Conservation (phyloP, 805 yeast species). For the Lipomyces kockii region DNA sequence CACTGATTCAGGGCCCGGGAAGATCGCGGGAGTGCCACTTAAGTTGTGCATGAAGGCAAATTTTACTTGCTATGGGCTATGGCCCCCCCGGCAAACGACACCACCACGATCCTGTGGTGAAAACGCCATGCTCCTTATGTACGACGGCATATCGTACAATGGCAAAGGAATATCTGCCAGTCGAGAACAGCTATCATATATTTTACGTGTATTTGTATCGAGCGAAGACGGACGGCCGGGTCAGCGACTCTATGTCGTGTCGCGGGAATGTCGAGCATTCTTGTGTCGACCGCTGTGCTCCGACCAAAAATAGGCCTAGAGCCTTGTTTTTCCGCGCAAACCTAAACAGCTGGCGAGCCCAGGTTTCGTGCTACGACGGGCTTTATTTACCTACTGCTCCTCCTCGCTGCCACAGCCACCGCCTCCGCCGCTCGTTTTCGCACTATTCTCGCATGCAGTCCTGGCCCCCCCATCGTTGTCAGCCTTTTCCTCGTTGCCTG, state of each 20-base stretch:
- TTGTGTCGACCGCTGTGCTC: not conserved
- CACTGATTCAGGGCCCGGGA: too few species aligned
- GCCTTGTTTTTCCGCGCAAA: not conserved
- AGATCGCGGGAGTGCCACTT: too few species aligned
- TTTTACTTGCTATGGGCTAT: too few species aligned
- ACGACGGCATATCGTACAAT: too few species aligned
- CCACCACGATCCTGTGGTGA: too few species aligned
- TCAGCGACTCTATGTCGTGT: not conserved
- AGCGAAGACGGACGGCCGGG: not conserved
- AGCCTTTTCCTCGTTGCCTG: not conserved
- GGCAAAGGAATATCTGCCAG: too few species aligned
- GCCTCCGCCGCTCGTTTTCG: conserved; percentile 14
- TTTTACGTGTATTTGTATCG: not conserved
- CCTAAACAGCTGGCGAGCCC: not conserved
- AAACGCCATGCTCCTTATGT: too few species aligned
- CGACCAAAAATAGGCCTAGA: not conserved
- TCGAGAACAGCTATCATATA: too few species aligned
- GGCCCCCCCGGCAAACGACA: too few species aligned
- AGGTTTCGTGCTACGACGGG: not conserved
- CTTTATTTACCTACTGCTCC: not conserved
- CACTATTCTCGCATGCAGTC: conserved; percentile 9
- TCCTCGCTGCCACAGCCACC: not conserved
- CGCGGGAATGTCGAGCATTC: not conserved
- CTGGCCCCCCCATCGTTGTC: conserved; percentile 10
- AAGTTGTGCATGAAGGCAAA: too few species aligned